Conservation (phyloP, 306 rosid species). For the Oxytropis ochrocephala region DNA sequence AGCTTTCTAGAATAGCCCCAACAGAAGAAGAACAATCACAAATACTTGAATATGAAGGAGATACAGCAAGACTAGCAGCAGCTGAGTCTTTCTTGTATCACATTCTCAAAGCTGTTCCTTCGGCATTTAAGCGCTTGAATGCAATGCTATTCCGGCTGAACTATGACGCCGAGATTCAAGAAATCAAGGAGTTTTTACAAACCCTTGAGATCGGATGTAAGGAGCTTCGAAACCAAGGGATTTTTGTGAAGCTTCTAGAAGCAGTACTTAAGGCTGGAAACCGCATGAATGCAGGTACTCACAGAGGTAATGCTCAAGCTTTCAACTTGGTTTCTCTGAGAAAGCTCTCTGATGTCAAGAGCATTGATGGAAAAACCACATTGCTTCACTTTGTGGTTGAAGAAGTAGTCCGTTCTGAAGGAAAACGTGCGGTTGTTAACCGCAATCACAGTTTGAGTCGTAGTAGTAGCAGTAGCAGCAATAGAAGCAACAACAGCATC, state of each 20-base stretch:
- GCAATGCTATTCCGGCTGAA: constrained; percentile 69
- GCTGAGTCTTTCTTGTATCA: constrained; percentile 78
- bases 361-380: constrained; percentile 82
- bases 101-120: constrained; percentile 68
- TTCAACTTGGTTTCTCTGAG: constrained; percentile 74
- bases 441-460: constrained; percentile 47
- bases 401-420: constrained; percentile 90
- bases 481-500: not conserved
- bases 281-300: constrained; percentile 90
- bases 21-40: constrained; percentile 63
- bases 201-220: constrained; percentile 70
- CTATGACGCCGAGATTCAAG: constrained; percentile 47
- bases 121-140: constrained; percentile 66
- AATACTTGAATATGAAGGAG: constrained; percentile 54
- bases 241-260: constrained; percentile 82
- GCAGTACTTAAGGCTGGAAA: constrained; percentile 95
- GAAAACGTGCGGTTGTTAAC: constrained; percentile 65
- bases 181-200: constrained; percentile 52
- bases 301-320: constrained; percentile 92
- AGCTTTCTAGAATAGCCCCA: constrained; percentile 65
- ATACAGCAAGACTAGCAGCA: constrained; percentile 56
- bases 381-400: constrained; percentile 90
- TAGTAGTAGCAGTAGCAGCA: constrained; percentile 26
- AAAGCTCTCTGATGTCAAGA: constrained; percentile 84
- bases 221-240: constrained; percentile 70